Percentiles rank a stretch among this genome's conserved stretches.
These are phyloP conservation scores for Entonaema liquescens DNA, from an alignment of 495 filamentous ascomycete genomes.

Conservation along the genomic window DNA sequence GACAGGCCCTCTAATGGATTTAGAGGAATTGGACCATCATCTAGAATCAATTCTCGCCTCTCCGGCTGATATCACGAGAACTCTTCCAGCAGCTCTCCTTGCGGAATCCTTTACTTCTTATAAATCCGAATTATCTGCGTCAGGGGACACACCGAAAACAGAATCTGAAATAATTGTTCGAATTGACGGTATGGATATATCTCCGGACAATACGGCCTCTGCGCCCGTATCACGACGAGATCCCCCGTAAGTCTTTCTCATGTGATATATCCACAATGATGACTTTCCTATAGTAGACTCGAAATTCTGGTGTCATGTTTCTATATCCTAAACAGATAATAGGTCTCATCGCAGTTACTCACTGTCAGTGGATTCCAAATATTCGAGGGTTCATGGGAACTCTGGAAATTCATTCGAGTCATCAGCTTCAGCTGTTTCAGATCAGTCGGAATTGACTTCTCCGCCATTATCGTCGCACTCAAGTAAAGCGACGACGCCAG, in stretches of 20 bases:
- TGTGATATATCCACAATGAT: conserved; percentile 18
- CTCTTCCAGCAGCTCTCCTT: conserved; percentile 36
- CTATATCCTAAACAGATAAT: conserved; percentile 31
- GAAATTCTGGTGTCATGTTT: not conserved
- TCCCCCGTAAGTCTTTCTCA: conserved; percentile 45
- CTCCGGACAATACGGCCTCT: conserved; percentile 24
- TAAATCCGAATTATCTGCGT: conserved; percentile 25
- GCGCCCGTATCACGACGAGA: conserved; percentile 26
- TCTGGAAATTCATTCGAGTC: conserved; percentile 44
- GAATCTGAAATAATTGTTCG: conserved; percentile 46
- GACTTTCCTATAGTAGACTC: not conserved
- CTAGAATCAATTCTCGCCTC: conserved; percentile 35
- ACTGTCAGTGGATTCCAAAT: conserved; percentile 22
- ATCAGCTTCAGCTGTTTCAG: conserved; percentile 46
- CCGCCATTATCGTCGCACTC: conserved; percentile 51
- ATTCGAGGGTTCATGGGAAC: conserved; percentile 19
- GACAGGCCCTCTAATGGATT: conserved; percentile 29
- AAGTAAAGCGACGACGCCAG: conserved; percentile 66
- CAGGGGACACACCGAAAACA: conserved; percentile 37
- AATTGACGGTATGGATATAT: conserved; percentile 38
- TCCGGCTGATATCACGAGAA: conserved; percentile 34
- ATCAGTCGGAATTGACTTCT: conserved; percentile 58
- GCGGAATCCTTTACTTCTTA: conserved; percentile 32
- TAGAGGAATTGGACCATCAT: conserved; percentile 39
- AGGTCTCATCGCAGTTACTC: conserved; percentile 33